Percentiles rank a stretch among this genome's conserved stretches.
These are phyloP conservation scores for Epichloe gansuensis DNA, from an alignment of 2,329 filamentous ascomycete species.

Conservation along the genomic window DNA sequence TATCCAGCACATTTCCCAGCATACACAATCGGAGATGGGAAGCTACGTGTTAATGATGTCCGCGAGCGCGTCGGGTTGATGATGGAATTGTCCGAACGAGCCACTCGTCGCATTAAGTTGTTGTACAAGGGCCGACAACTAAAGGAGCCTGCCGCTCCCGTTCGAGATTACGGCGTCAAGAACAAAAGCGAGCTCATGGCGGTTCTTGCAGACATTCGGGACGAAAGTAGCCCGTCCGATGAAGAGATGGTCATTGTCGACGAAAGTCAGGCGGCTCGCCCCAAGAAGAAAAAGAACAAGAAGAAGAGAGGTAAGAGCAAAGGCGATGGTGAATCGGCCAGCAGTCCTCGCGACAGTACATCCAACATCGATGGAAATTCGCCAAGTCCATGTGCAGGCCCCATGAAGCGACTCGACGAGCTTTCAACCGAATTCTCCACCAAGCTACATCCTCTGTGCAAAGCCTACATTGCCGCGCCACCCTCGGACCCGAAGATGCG, in stretches of 20 bases:
- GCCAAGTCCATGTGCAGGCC: slow-evolving; percentile 22
- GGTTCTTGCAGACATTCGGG: slow-evolving; percentile 27
- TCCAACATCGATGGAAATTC: slow-evolving; percentile 23
- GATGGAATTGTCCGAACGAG: slow-evolving; percentile 46
- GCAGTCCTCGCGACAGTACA: slow-evolving; percentile 32
- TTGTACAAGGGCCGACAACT: slow-evolving; percentile 63
- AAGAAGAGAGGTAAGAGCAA: slow-evolving; percentile 28
- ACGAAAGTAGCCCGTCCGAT: slow-evolving; percentile 26
- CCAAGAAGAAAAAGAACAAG: slow-evolving; percentile 28
- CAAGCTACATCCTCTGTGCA: slow-evolving; percentile 53
- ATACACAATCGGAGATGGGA: slow-evolving; percentile 63
- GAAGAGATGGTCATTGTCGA: slow-evolving; percentile 30
- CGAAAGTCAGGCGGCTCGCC: slow-evolving; percentile 23
- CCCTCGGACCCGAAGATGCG: slow-evolving; percentile 55
- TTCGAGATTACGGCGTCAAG: slow-evolving; percentile 49
- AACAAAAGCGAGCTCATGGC: slow-evolving; percentile 48
- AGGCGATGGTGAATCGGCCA: slow-evolving; percentile 28
- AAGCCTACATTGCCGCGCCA: slow-evolving; percentile 48
- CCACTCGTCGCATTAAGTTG: slow-evolving; percentile 46
- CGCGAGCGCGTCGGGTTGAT: slow-evolving; percentile 55
- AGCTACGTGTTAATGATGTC: slow-evolving; percentile 54
- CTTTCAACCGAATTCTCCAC: slow-evolving; percentile 52
- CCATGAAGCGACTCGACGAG: slow-evolving; percentile 49
- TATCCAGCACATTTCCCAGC: slow-evolving; percentile 64
- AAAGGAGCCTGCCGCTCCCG: slow-evolving; percentile 47